A percentile compares a stretch with the other conserved stretches of the same genome.
Evolutionary conservation across 768 basidiomycete species (phyloP).

Genomic region (Chalciporus sphaerocephalus): DNA sequence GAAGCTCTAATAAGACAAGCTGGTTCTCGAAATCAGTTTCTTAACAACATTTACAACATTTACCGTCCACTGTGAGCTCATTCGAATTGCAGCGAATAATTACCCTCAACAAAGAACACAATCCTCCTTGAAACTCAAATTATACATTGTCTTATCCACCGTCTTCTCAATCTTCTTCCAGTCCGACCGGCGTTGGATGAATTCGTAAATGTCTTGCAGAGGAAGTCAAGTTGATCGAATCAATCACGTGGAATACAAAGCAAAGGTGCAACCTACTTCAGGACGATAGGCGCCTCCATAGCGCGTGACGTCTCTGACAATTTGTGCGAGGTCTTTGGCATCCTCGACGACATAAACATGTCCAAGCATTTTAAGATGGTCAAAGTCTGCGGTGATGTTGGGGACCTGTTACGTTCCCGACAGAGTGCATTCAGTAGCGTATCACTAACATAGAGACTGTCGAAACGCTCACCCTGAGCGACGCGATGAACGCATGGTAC

Average conservation of each 20-base stretch:
- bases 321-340: constrained; percentile 93
- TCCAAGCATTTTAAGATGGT: constrained; percentile 94
- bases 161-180: constrained; percentile 99
- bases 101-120: constrained; percentile 51
- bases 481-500: constrained; percentile 84
- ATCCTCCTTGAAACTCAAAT: constrained; percentile 89
- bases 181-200: constrained; percentile 89
- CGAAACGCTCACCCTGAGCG: constrained; percentile 63
- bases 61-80: no score
- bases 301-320: constrained; percentile 90
- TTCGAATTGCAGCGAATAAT: no score
- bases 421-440: background rate
- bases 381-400: constrained; percentile 82
- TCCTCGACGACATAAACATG: constrained; percentile 95
- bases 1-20: no score
- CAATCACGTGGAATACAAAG: background rate
- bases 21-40: no score
- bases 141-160: constrained; percentile 95
- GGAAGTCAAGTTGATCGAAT: background rate
- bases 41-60: no score
- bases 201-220: constrained; percentile 84
- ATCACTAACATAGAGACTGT: no score
- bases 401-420: constrained; percentile 55
- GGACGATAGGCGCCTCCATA: constrained; percentile 95
- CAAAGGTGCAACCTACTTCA: constrained; percentile 55